These are phyloP conservation scores for Globisporangium nunn DNA, from an alignment of 352 stramenopile genomes.

Conservation along the genomic window DNA sequence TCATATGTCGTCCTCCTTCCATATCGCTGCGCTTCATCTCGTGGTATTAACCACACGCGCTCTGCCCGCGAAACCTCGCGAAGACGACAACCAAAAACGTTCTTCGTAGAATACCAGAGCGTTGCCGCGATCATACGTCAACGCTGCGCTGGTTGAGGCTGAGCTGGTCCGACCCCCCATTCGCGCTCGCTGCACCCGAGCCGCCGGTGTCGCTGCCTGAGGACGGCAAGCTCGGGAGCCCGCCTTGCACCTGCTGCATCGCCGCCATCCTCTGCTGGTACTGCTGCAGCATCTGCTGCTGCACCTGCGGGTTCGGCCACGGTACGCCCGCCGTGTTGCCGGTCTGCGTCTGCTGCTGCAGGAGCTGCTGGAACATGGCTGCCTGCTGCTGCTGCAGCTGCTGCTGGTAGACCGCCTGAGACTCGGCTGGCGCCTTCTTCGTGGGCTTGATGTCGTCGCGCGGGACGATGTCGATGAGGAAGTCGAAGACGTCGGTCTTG, in stretches of 20 bases:
- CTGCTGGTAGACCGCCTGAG: constrained; percentile 81
- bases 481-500: constrained; percentile 90
- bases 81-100: neutral
- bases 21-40: neutral
- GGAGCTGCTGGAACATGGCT: constrained; percentile 82
- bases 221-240: constrained; percentile 32
- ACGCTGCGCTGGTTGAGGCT: constrained; percentile 70
- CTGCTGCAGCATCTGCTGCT: constrained; percentile 87
- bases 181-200: constrained; percentile 18
- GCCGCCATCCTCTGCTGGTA: constrained; percentile 81
- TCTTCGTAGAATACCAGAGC: neutral
- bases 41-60: neutral
- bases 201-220: constrained; percentile 29
- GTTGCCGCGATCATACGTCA: constrained; percentile 32
- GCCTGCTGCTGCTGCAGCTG: constrained; percentile 85
- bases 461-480: constrained; percentile 90
- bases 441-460: constrained; percentile 82
- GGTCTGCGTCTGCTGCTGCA: constrained; percentile 74
- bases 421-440: constrained; percentile 75
- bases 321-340: constrained; percentile 38
- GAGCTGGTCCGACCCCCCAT: constrained; percentile 50
- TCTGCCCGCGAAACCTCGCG: too few species aligned
- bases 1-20: too few species aligned
- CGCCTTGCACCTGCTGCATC: constrained; percentile 40
- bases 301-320: constrained; percentile 75